Base-by-base conservation (phyloP, 139 green algal species). In the Chara braunii region DNA sequence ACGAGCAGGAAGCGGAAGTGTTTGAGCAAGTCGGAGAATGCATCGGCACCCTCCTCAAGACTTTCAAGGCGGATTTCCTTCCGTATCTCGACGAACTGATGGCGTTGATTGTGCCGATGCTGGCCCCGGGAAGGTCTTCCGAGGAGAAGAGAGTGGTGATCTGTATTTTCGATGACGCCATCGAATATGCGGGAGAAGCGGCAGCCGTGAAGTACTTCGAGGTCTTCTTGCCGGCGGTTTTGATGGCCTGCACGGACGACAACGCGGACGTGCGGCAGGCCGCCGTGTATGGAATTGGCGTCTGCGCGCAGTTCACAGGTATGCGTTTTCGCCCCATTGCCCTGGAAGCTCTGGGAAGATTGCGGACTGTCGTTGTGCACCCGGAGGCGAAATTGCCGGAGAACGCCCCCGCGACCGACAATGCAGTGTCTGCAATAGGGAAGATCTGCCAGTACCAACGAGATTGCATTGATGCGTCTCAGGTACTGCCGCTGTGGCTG, bases 141-240 rank as follows among this genome's bases (percentile, higher is more conserved):
- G 82, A 88, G 69, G 91, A 97, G 74, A 80, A 83, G 12, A 79
- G 91, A 37, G 86, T 97, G 32, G 90, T 82, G 24, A 77, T 97
- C 24, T 95, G 90, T 68, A 66, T 97, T 43, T 84, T 97, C 54
- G 90, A 96, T 44, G 90, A 97, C 72, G 78, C 95, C 36, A 53
- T 96, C 36, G 87, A 96, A 78, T 78, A 96, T 78, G 54, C 44
- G 12, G 62, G 63, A 33, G 63, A 73, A 5, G 36, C 68, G 23
- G 42, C 12, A 61, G 6, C 35, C 9, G 18, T n/a, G 43, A 79
- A 78, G 35, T 83, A 83, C 74, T 63, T 72, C 42, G 28, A 70
- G 22, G 60, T 83, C 63, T 80, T 94, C 43, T 37, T 91, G 55
- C 87, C 87, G 8, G 50, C 84, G 24, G 61, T 92, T 43, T 54